Evolutionary conservation across 2,329 filamentous ascomycete species (phyloP).

Genomic region (Gaeumannomyces tritici): DNA sequence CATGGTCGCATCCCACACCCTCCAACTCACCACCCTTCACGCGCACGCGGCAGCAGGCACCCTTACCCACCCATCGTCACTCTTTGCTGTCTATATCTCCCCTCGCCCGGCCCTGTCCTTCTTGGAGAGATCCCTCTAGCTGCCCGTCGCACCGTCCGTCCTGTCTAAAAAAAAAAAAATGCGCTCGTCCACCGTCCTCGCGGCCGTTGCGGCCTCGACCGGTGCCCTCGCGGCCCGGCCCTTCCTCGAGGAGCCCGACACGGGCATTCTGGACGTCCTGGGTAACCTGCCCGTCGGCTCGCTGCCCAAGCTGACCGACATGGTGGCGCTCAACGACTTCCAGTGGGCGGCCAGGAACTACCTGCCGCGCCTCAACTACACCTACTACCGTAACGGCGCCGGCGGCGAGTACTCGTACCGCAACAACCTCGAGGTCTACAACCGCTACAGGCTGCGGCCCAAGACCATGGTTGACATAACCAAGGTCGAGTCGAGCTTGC

Average conservation of each 20-base stretch:
- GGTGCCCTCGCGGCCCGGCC: conserved; percentile 29
- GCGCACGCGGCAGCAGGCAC: neutral
- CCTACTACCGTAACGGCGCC: conserved; percentile 48
- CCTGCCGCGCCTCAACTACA: conserved; percentile 36
- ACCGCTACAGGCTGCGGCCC: conserved; percentile 36
- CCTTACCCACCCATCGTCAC: neutral
- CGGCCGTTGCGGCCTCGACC: conserved; percentile 29
- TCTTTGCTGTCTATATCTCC: neutral
- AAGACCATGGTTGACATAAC: conserved; percentile 40
- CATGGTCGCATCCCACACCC: neutral
- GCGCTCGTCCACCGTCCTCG: conserved; percentile 25
- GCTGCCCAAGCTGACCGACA: conserved; percentile 31
- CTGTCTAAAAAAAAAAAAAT: too few relatives aligned
- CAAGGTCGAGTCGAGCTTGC: conserved; percentile 27
- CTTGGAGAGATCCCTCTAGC: neutral
- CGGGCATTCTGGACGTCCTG: conserved; percentile 30
- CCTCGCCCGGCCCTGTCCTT: neutral
- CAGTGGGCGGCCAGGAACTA: conserved; percentile 40
- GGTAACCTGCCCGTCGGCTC: conserved; percentile 20
- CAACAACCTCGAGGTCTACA: conserved; percentile 46
- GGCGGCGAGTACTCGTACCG: conserved; percentile 46
- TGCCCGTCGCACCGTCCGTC: neutral
- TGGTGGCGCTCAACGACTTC: conserved; percentile 43
- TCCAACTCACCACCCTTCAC: neutral
- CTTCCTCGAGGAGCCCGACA: conserved; percentile 35